Conservation (phyloP, 192 early-diverging fungal species). For the Funneliformis geosporum region DNA sequence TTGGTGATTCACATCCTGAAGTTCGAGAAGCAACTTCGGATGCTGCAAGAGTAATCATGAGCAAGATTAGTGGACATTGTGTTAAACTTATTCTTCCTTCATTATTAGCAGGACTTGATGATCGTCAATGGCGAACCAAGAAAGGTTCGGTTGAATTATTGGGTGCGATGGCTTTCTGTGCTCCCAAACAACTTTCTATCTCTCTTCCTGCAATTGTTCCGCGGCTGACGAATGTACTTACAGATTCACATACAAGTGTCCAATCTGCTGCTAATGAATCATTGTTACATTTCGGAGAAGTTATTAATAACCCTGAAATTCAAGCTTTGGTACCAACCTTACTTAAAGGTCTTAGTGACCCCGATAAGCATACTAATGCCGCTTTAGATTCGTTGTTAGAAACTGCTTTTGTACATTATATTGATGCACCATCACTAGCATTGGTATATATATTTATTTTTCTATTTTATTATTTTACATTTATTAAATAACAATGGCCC, state of each 20-base stretch:
- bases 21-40: conserved; percentile 93
- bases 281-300: conserved; percentile 85
- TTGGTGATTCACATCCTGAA: conserved; percentile 78
- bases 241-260: conserved; percentile 92
- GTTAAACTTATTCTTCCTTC: conserved; percentile 95
- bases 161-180: conserved; percentile 93
- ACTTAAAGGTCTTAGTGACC: conserved; percentile 85
- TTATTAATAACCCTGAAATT: conserved; percentile 98
- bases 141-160: conserved; percentile 93
- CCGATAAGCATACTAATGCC: conserved; percentile 78
- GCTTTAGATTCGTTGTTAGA: conserved; percentile 85
- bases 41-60: conserved; percentile 91
- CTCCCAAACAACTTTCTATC: conserved; percentile 91
- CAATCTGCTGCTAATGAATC: conserved; percentile 83
- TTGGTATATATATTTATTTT: conserved; percentile 45
- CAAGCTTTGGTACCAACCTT: conserved; percentile 86
- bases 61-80: conserved; percentile 90
- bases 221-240: conserved; percentile 85
- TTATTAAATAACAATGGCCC: not conserved
- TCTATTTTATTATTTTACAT: not conserved
- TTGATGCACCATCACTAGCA: conserved; percentile 94
- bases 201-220: conserved; percentile 92
- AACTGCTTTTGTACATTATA: conserved; percentile 98
- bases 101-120: conserved; percentile 82
- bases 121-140: conserved; percentile 96